Evolutionary conservation across 495 filamentous ascomycete species (phyloP), one percentile per base, ranked within the genome.

Genomic region (Aspergillus incahuasiensis): DNA sequence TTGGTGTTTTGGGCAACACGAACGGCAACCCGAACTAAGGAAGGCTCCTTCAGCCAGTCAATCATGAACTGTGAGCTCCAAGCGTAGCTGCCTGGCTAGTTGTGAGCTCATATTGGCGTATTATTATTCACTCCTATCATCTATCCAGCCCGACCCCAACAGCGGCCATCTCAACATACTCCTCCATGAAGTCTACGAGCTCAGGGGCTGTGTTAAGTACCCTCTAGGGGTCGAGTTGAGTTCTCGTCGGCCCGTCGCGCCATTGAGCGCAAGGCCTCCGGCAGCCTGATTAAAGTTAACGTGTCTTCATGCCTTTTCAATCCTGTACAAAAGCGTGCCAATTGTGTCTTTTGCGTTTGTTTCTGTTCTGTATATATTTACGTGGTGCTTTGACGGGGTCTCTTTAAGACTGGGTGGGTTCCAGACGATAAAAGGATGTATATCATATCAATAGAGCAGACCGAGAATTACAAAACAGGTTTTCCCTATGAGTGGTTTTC

Each of bases 1-100:
- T 64, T 51, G 70, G 63, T 1, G 73, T 76, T 22, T 51, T 74
- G 21, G 63, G 67, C 32, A 62, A 55, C 30, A 59, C 70, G 39
- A 63, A 67, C 20, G 63, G 67, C 32, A 62, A 53, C 30, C 58
- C 70, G 39, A 63, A 67, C 20, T 74, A 64, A 34, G 34, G 11
- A 15, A 13, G 8, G 16, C 8, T 9, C 13, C 2, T 43, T 43
- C 38, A 16, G 1, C 2, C 32, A 35, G 18, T 28, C 22, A 41
- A n/a, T 34, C 38, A 30, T 32, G 22, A 20, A 19, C 12, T 20
- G 22, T 20, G 24, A 32, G 38, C 38, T 15, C 49, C 35, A 42
- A 3, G 49, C 5, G 25, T n/a, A 12, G n/a, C 13, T 12, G 21
- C 1, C 20, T 41, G 35, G 19, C 13, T 15, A 12, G 5, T 22